A percentile compares a stretch with the other conserved stretches of the same genome.
These are phyloP conservation scores for Hyaloperonospora brassicae DNA, from an alignment of 352 stramenopile genomes.

Conservation along the genomic window DNA sequence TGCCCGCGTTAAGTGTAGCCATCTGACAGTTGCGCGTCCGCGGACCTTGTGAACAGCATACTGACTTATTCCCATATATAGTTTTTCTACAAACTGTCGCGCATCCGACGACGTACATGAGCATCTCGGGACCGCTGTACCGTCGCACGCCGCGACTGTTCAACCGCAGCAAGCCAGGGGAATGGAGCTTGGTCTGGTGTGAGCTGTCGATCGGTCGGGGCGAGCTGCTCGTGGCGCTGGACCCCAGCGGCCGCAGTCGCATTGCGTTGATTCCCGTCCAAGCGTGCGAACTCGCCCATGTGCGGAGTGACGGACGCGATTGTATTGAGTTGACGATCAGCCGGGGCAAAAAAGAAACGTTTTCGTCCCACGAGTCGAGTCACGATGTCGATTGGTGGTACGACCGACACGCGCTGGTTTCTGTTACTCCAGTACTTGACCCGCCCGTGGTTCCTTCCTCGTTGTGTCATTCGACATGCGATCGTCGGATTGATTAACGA, in stretches of 20 bases:
- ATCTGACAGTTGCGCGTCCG: slow-evolving; percentile 14
- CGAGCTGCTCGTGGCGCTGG: slow-evolving; percentile 61
- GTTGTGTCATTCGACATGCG: too few relatives aligned
- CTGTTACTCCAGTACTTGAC: too few relatives aligned
- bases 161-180: slow-evolving; percentile 56
- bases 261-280: slow-evolving; percentile 48
- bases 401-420: slow-evolving; percentile 1
- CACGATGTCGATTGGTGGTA: slow-evolving; percentile 86
- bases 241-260: slow-evolving; percentile 44
- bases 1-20: slow-evolving; percentile 34
- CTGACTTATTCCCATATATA: not conserved
- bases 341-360: slow-evolving; percentile 73
- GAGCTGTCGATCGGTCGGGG: slow-evolving; percentile 50
- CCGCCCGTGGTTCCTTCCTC: too few relatives aligned
- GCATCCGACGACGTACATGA: slow-evolving; percentile 28
- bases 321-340: slow-evolving; percentile 68
- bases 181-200: slow-evolving; percentile 80
- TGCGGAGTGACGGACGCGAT: slow-evolving; percentile 73
- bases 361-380: slow-evolving; percentile 76
- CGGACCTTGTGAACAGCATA: slow-evolving; percentile 11
- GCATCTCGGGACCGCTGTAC: slow-evolving; percentile 62
- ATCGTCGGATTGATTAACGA: too few relatives aligned
- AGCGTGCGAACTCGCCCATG: slow-evolving; percentile 70
- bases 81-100: not conserved
- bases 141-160: slow-evolving; percentile 62